Evolutionary conservation across 2,329 filamentous ascomycete species (phyloP).

Genomic region (Hypoxylon sp.): DNA sequence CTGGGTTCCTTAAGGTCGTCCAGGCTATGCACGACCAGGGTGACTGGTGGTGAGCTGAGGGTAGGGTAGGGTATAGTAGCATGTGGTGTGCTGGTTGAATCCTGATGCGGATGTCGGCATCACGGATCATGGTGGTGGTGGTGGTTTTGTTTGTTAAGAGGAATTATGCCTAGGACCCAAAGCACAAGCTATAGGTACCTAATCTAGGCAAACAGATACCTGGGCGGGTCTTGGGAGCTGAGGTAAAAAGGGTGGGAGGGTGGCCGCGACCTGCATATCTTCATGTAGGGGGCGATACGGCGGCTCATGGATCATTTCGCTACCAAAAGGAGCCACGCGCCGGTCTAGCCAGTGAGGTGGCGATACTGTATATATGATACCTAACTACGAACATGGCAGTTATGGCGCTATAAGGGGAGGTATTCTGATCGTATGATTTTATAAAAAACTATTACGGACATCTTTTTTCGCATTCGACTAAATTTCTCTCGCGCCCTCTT

Average conservation of each 20-base stretch:
- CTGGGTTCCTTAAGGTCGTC: slow-evolving; percentile 96
- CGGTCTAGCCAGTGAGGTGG: neutral
- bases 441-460: too few species aligned
- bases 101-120: neutral
- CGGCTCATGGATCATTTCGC: slow-evolving; percentile 7
- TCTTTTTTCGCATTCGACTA: too few species aligned
- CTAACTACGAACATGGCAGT: slow-evolving; percentile 6
- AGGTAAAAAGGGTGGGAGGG: neutral
- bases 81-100: neutral
- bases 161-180: neutral
- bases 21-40: slow-evolving; percentile 96
- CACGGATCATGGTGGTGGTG: neutral
- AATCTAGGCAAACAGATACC: neutral
- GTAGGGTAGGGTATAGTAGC: neutral
- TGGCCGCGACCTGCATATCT: slow-evolving; percentile 9
- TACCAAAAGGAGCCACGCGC: neutral
- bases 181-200: neutral
- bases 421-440: slow-evolving; percentile 1
- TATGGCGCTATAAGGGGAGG: slow-evolving; percentile 6
- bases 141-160: neutral
- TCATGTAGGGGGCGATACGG: slow-evolving; percentile 15
- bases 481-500: neutral
- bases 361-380: slow-evolving; percentile 19
- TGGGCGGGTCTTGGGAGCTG: neutral
- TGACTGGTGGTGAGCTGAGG: slow-evolving; percentile 80